Conservation (phyloP, 2,329 filamentous ascomycete species). For the Lasiodiplodia sp. region DNA sequence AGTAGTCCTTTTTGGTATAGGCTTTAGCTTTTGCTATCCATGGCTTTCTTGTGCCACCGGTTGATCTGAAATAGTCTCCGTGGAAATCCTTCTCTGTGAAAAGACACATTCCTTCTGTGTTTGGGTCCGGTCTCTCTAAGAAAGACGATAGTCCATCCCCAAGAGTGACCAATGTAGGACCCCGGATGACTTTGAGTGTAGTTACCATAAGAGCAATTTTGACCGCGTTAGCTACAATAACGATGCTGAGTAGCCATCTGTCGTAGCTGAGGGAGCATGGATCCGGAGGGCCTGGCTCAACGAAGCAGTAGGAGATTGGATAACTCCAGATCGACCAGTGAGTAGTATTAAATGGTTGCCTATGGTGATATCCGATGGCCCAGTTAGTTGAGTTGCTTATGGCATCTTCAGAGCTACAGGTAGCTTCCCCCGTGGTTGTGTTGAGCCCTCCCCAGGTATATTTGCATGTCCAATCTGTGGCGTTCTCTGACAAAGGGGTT, state of each 20-base stretch:
- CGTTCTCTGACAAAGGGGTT: not conserved
- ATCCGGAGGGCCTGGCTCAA: not conserved
- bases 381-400: not conserved
- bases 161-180: not conserved
- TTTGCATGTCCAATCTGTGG: not conserved
- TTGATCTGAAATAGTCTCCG: too few species aligned
- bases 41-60: too few species aligned
- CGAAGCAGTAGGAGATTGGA: not conserved
- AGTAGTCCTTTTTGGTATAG: too few species aligned
- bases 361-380: not conserved
- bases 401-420: too few species aligned
- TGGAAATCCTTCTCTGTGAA: too few species aligned
- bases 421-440: not conserved
- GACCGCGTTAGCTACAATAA: not conserved
- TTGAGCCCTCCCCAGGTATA: not conserved
- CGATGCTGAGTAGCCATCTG: not conserved
- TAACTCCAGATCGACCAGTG: not conserved
- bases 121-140: too few species aligned
- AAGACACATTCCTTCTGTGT: too few species aligned
- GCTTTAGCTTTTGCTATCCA: too few species aligned
- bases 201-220: not conserved
- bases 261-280: not conserved
- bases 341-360: not conserved
- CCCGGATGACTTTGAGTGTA: not conserved
- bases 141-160: conserved; percentile 17